phyloP scores from a whole-genome alignment of 441 rosid species.

The Cnidoscolus chayamansa region DNA sequence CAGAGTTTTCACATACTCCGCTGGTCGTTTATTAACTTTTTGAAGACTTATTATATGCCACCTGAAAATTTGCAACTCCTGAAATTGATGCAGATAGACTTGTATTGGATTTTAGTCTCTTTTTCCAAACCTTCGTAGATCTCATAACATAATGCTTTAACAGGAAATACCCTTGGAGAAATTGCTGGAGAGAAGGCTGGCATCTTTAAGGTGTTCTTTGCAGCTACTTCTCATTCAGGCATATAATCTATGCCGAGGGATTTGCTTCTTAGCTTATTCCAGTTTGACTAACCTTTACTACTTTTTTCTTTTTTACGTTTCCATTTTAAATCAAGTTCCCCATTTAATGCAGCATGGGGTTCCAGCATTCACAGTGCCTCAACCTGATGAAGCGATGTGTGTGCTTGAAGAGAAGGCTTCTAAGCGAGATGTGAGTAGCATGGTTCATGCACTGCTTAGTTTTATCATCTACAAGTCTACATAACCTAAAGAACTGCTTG shows the following conservation, averaged over 20 bases:
- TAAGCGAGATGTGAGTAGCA: constrained; percentile 57
- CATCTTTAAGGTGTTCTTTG: constrained; percentile 73
- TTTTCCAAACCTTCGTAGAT: background rate
- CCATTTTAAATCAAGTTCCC: constrained; percentile 1
- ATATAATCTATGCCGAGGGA: constrained; percentile 16
- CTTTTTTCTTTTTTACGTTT: background rate
- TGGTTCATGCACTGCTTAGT: constrained; percentile 11
- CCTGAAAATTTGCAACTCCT: background rate
- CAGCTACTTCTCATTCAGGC: constrained; percentile 9
- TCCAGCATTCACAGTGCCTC: constrained; percentile 91
- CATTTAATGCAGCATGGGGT: constrained; percentile 53
- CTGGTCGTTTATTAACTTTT: too few species aligned
- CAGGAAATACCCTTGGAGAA: constrained; percentile 90
- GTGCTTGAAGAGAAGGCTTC: constrained; percentile 85
- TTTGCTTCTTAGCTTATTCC: constrained; percentile 15
- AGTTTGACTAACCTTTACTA: constrained; percentile 2
- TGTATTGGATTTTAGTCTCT: background rate
- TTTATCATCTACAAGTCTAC: background rate
- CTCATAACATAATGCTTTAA: constrained; percentile 26
- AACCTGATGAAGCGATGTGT: constrained; percentile 92
- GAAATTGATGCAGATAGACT: background rate
- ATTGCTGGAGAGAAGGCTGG: constrained; percentile 99
- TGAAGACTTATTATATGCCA: background rate
- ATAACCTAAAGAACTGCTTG: background rate
- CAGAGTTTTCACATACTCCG: background rate